phyloP scores from a whole-genome alignment of 768 basidiomycete species.

The Hemileccinum impolitum region DNA sequence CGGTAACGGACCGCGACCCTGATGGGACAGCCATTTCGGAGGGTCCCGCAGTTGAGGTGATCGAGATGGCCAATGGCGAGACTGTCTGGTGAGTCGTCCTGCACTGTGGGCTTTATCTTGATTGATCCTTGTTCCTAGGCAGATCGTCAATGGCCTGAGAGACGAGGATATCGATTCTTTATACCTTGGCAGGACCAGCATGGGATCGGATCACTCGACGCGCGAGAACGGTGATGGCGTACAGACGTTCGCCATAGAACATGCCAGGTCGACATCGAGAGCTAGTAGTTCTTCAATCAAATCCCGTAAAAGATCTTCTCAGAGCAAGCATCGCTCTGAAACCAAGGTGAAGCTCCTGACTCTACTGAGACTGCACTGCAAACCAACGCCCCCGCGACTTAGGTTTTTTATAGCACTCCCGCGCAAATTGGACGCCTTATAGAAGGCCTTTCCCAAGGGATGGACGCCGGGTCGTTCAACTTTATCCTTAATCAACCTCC shows the following conservation, averaged over 20 bases:
- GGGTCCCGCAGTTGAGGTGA: conserved; percentile 70
- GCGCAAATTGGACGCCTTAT: conserved; percentile 81
- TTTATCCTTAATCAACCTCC: conserved; percentile 46
- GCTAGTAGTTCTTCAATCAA: conserved; percentile 57
- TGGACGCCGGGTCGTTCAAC: conserved; percentile 84
- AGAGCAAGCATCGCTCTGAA: conserved; percentile 66
- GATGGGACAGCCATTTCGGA: conserved; percentile 32
- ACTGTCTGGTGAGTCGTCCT: conserved; percentile 67
- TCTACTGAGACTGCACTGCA: conserved; percentile 2
- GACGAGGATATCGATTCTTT: conserved; percentile 70
- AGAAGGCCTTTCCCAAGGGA: conserved; percentile 75
- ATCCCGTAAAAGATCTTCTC: conserved; percentile 55
- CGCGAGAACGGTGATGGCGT: conserved; percentile 48
- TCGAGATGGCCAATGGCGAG: conserved; percentile 84
- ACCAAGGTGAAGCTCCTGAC: conserved; percentile 61
- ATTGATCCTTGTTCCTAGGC: conserved; percentile 38
- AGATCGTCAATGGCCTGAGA: conserved; percentile 79
- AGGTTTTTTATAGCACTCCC: conserved; percentile 47
- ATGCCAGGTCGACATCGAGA: conserved; percentile 62
- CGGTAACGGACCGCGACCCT: conserved; percentile 20
- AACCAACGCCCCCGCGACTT: conserved; percentile 10
- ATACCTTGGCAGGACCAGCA: conserved; percentile 65
- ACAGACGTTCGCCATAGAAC: conserved; percentile 76
- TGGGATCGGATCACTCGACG: conserved; percentile 69
- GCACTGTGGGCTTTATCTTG: background rate